Evolutionary conservation across 2,329 filamentous ascomycete species (phyloP).

Genomic region (Botrytis squamosa): DNA sequence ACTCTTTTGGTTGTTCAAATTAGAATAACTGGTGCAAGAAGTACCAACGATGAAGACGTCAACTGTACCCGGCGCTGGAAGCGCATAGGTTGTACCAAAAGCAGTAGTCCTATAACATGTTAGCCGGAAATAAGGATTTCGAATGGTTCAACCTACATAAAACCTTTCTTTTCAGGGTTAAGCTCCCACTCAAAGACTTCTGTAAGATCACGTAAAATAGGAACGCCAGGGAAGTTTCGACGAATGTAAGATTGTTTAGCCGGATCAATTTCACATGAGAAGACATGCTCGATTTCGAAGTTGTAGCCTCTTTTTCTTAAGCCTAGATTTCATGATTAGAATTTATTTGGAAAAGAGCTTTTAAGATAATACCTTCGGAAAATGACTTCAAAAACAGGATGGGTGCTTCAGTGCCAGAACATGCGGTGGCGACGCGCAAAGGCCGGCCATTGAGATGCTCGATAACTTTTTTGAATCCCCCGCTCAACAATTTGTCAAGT

Average conservation of each 20-base stretch:
- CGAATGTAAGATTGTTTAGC: constrained; percentile 65
- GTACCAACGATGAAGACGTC: constrained; percentile 72
- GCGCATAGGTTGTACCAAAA: constrained; percentile 54
- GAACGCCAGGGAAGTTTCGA: constrained; percentile 52
- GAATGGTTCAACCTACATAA: neutral
- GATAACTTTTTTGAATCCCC: neutral
- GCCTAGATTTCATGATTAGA: neutral
- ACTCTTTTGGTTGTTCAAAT: constrained; percentile 54
- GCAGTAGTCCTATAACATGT: constrained; percentile 56
- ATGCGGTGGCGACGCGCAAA: constrained; percentile 67
- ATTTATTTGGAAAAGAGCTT: constrained; percentile 1
- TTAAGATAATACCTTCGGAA: constrained; percentile 43
- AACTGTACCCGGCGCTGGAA: constrained; percentile 52
- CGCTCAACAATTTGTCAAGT: neutral
- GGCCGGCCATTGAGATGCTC: constrained; percentile 39
- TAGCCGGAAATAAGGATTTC: constrained; percentile 4
- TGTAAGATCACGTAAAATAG: constrained; percentile 58
- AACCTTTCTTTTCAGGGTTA: neutral
- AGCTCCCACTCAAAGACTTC: constrained; percentile 47
- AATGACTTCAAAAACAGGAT: constrained; percentile 64
- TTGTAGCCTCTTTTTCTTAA: neutral
- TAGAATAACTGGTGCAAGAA: constrained; percentile 73
- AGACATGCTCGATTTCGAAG: constrained; percentile 50
- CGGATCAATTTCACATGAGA: constrained; percentile 62
- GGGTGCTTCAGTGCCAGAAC: constrained; percentile 75